Evolutionary conservation across 306 rosid genomes (phyloP), one percentile per base, ranked within the genome.

Genomic region (Vigna reflexopilosa): DNA sequence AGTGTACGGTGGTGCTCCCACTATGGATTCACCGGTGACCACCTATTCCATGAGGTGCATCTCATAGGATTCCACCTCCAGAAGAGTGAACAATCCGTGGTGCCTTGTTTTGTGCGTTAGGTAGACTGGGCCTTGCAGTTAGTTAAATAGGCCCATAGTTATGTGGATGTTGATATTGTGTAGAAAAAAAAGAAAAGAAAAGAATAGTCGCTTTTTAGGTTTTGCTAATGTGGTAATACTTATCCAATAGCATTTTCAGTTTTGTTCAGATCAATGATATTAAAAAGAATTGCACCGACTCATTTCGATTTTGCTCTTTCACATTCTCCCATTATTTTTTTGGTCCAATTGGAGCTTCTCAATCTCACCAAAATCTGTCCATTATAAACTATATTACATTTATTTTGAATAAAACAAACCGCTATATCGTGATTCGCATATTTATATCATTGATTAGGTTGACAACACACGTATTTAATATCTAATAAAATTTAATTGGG

Each of bases 1-100:
- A 81, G 88, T 89, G 13, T 88, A 88, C 74, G 93, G 79, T 79
- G 86, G 68, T 57, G 84, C 88, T 2, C 95, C 97, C 26, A 47
- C 92, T 0, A 50, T 90, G 2, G 95, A 92, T 50, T 86, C 98
- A 0, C 87, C 94, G 0, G 91, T 90, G 0, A 75, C 90, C 0
- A 84, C 87, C 69, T 95, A 91, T 86, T 95, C 98, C 73, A 92
- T 89, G 98, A 85, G 98, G 87, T 95, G 98, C 66, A 91, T 93
- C 81, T 93, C 93, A 6, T 93, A 88, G 86, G 52, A 73, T 64
- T 9, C 36, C 14, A 3, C 32, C 4, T 6, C 17, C 15, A 0
- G 30, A 54, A 16, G 54, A 49, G 45, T 30, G 73, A 50, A 16
- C 30, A 14, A 45, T 47, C 57, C 59, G 15, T n/a, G n/a, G n/a